phyloP scores from a whole-genome alignment of 129 eudicot genomes.

The Erigeron canadensis region DNA sequence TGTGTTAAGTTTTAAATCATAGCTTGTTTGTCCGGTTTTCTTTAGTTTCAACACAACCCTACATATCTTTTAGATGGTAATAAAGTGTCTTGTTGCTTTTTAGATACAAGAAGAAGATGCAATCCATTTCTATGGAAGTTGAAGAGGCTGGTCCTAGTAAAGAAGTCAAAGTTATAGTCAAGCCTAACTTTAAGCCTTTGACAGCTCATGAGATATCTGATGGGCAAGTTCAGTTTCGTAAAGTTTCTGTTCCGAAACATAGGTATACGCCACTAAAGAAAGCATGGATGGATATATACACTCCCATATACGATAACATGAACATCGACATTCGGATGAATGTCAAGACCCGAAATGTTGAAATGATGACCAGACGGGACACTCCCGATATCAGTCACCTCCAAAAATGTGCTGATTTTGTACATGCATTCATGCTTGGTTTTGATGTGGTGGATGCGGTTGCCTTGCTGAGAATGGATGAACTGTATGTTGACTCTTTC shows the following conservation, averaged over 20 bases:
- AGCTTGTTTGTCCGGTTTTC: too few species aligned
- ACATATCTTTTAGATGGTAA: too few species aligned
- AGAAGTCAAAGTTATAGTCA: constrained; percentile 30
- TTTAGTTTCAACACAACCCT: too few species aligned
- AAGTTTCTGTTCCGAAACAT: constrained; percentile 61
- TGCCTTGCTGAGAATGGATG: constrained; percentile 66
- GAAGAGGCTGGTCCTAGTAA: too few species aligned
- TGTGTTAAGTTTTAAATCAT: too few species aligned
- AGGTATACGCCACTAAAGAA: constrained; percentile 67
- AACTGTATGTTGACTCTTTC: constrained; percentile 74
- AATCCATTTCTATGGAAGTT: constrained; percentile 44
- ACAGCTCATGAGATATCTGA: constrained; percentile 56
- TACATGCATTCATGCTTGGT: constrained; percentile 79
- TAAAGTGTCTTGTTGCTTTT: too few species aligned
- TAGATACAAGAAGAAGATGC: constrained; percentile 27
- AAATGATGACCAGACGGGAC: constrained; percentile 62
- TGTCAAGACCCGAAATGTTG: constrained; percentile 62
- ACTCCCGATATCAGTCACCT: constrained; percentile 79
- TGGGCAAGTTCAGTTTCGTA: constrained; percentile 69
- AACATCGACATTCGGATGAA: constrained; percentile 78
- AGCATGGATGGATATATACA: constrained; percentile 80
- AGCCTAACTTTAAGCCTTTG: constrained; percentile 51
- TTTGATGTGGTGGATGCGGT: constrained; percentile 67
- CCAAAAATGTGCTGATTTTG: constrained; percentile 78
- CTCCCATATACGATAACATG: constrained; percentile 64